Conservation (phyloP, 495 filamentous ascomycete genomes). For the Penicillium alfredii region DNA sequence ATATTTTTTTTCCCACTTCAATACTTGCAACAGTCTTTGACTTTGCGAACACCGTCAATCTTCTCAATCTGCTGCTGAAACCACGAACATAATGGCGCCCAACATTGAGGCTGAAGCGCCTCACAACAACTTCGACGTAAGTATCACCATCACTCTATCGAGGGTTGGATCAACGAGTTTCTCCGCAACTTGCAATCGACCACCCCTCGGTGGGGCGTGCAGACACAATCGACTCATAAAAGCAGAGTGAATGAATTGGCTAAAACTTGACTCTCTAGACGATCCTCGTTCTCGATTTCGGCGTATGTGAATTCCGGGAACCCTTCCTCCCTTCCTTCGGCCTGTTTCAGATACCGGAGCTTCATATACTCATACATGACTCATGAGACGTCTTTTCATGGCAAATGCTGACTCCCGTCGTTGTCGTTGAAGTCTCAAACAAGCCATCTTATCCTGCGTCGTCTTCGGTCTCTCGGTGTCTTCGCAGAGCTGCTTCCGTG, state of each 20-base stretch:
- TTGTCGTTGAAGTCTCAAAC: conserved; percentile 34
- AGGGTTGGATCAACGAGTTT: conserved; percentile 4
- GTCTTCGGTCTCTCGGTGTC: conserved; percentile 74
- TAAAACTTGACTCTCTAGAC: conserved; percentile 11
- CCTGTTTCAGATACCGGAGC: conserved; percentile 4
- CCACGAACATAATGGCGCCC: conserved; percentile 8
- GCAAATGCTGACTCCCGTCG: conserved; percentile 8
- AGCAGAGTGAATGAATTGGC: conserved; percentile 1
- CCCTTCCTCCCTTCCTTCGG: conserved; percentile 3
- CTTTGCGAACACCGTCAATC: conserved; percentile 7
- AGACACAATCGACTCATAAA: conserved; percentile 1
- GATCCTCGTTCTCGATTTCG: conserved; percentile 14
- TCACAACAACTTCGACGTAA: conserved; percentile 17
- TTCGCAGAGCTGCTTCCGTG: conserved; percentile 92
- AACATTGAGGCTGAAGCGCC: conserved; percentile 7
- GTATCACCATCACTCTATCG: conserved; percentile 2
- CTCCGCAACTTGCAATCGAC: conserved; percentile 8
- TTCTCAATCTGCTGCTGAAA: conserved; percentile 5
- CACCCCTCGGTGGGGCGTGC: conserved; percentile 1
- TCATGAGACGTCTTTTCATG: not conserved
- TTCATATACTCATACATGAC: conserved; percentile 3
- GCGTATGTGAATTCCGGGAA: conserved; percentile 5
- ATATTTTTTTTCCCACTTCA: too few species aligned
- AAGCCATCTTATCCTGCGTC: conserved; percentile 69
- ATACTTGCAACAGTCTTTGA: too few species aligned